Evolutionary conservation across 495 filamentous ascomycete species (phyloP), one percentile per base, ranked within the genome.

Genomic region (Lentithecium fluviatile): DNA sequence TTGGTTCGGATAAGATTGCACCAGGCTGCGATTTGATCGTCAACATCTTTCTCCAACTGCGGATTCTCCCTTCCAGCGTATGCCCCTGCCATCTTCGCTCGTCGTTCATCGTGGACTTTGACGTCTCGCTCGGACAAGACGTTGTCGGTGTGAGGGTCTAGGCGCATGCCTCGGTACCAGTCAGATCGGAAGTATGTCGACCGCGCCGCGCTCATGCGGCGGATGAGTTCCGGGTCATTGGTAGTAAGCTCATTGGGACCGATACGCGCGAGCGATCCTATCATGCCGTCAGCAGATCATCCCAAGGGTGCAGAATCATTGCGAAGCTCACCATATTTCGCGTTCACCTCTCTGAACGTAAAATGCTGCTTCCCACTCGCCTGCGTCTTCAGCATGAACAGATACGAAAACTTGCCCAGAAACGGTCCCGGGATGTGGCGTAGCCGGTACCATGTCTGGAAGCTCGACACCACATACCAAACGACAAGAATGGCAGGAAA

Each of bases 221-320:
- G 34, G 17, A 69, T 19, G 15, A 74, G 10, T n/a, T 68, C 67
- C 19, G 70, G 59, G 54, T 69, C 63, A 34, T 56, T 54, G 17
- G 70, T 72, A 34, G 71, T 11, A 2, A 74, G 64, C 10, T 64
- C 43, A 40, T 72, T 65, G 5, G 71, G 68, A 0, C 66, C 71
- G 48, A 74, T 63, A 15, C 71, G 70, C 12, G 54, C 65, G 20
- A 74, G 69, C 3, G 71, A 62, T 17, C 71, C 71, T 74, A 37
- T 24, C n/a, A 6, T 40, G 45, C 34, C 36, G 17, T 36, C 13
- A 53, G n/a, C 4, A 1, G 38, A 17, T 8, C 38, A 15, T 29
- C 23, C 6, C 32, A 36, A 29, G 40, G 23, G 46, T 6, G 25
- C 12, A 20, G 2, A 52, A 13, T 37, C 17, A 54, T 2, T n/a